Base-by-base conservation (phyloP, 2,329 filamentous ascomycete genomes). In the Cladorrhinum sp. region DNA sequence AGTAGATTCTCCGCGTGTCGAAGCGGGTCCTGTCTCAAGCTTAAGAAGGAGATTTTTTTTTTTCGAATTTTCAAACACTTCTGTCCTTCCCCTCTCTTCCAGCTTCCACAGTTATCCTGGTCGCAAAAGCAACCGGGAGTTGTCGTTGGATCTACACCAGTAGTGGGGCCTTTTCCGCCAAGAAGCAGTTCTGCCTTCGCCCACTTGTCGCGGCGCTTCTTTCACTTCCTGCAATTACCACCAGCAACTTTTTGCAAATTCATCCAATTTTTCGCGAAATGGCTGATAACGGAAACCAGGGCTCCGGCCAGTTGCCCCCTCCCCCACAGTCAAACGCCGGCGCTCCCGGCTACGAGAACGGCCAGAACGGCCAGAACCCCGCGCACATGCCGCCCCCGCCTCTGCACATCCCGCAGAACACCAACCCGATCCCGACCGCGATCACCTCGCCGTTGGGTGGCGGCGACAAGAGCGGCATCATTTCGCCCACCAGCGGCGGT, bases 321-420 rank as follows among this genome's bases (percentile, higher is more conserved):
- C 86, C 87, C 65, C 84, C 88, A 59, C 86, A 90, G 74, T 78
- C 84, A 63, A 84, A 88, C 69, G 81, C 85, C 68, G 88, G 86
- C 71, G 87, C 88, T 67, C 87, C 90, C 68, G 91, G 89, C 72
- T 93, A 90, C 76, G 90, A 93, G 72, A 86, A 85, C 72, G 83
- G 84, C 68, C 89, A 91, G 77, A 88, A 88, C 72, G 83, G 91
- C 77, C 78, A 81, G 65, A 87, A 87, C 73, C 82, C 86, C 65
- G 78, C 84, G 67, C 90, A 95, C 75, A 93, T 97, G 89, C 90
- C 91, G 61, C 93, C 93, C 60, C 92, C 92, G 64, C 90, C 93
- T 67, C 87, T 96, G 63, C 90, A 96, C 75, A 98, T 98, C 72
- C 93, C 93, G 25, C 92, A 95, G 77, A 98, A 97, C 80, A 97